Evolutionary conservation across 2,329 filamentous ascomycete species (phyloP), one percentile per base, ranked within the genome.

Genomic region (Phaeosphaeriaceae sp.): DNA sequence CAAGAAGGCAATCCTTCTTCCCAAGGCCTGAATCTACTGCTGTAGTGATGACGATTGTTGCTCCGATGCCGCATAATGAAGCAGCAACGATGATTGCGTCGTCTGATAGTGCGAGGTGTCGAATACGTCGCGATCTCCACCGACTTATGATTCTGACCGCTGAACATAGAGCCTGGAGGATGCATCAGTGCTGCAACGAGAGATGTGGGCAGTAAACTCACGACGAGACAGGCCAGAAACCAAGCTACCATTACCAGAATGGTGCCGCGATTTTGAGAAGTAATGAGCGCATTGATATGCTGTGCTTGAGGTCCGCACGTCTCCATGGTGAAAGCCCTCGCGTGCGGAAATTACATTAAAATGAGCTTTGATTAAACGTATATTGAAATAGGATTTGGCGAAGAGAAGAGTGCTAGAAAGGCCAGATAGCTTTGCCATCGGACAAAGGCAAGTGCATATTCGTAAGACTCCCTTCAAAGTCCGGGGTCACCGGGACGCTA

Each of bases 201-300:
- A 41, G 40, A 7, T 10, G n/a, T 11, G 17, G 42, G 9, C n/a
- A 21, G 24, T 19, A 7, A 20, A 56, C 54, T 49, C 61, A 71
- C 69, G 33, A 72, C 55, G 33, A 66, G 53, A 48, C 63, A 67
- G n/a, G 60, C 63, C 36, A 73, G 57, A 33, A 69, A 70, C 69
- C 68, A 73, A 51, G 63, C 60, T 36, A 59, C 63, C 57, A 71
- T 71, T 49, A 68, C 60, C 57, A 73, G 53, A 54, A 73, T 60
- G 19, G 65, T 62, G 2, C 68, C 69, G 56, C 63, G 68, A 47
- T 68, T 65, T 51, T 72, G 65, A 58, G 64, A 42, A 54, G 63
- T 67, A 56, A 71, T 63, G 62, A 65, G 64, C 40, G 62, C 56
- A 58, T 65, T 65, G 36, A 50, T 31, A 40, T 58, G 58, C 46